A percentile compares a stretch with the other conserved stretches of the same genome.
These are phyloP conservation scores for Tetraselmis chui DNA, from an alignment of 139 green algal genomes.

Conservation along the genomic window DNA sequence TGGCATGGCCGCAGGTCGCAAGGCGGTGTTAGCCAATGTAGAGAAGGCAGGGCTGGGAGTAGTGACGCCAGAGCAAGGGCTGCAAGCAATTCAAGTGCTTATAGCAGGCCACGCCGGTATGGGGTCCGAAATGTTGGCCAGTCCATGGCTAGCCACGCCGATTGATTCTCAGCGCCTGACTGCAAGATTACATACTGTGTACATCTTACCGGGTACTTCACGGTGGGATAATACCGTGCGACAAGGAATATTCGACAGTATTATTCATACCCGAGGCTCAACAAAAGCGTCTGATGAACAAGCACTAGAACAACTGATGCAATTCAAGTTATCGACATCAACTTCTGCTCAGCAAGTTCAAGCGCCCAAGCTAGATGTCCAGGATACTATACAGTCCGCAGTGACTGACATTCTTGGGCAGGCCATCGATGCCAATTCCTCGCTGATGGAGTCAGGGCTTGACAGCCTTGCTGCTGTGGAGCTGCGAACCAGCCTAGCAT, in stretches of 20 bases:
- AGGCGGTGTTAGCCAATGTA: not conserved
- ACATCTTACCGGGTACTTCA: not conserved
- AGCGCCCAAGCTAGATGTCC: no score
- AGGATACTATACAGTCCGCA: not conserved
- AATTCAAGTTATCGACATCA: no score
- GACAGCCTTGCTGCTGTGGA: slow-evolving; percentile 42
- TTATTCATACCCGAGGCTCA: no score
- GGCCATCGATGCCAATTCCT: slow-evolving; percentile 11
- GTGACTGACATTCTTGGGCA: not conserved
- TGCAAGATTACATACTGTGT: not conserved
- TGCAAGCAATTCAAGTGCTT: not conserved
- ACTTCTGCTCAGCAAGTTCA: no score
- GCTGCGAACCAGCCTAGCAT: slow-evolving; percentile 26
- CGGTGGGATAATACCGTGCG: not conserved
- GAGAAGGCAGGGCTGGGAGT: not conserved
- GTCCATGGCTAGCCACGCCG: not conserved
- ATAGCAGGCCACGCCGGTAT: not conserved
- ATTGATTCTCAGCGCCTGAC: not conserved
- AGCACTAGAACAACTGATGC: no score
- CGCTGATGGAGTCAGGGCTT: slow-evolving; percentile 36
- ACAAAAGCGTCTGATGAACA: no score
- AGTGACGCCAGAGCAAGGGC: not conserved
- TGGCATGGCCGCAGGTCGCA: slow-evolving; percentile 65
- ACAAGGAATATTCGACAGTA: not conserved
- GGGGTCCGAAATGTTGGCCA: not conserved